phyloP scores from a whole-genome alignment of 2,329 filamentous ascomycete species.

The Sphaerulina musiva region DNA sequence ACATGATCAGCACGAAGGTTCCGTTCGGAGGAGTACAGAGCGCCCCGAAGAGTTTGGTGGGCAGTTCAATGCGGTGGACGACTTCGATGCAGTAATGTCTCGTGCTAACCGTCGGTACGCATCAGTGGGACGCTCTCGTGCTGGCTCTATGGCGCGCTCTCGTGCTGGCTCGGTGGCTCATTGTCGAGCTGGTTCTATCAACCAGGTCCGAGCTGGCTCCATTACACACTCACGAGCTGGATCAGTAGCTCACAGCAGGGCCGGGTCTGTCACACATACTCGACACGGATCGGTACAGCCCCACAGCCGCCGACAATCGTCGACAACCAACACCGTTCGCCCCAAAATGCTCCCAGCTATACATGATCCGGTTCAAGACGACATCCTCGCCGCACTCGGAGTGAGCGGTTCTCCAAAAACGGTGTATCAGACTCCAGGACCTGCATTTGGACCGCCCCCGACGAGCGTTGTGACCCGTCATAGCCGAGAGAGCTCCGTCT shows the following conservation, averaged over 20 bases:
- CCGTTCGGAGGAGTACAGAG: neutral
- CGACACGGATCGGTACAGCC: conserved; percentile 27
- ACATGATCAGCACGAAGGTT: neutral
- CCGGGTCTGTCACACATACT: conserved; percentile 21
- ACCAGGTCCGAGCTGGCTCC: neutral
- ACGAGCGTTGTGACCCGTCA: conserved; percentile 5
- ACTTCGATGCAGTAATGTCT: conserved; percentile 31
- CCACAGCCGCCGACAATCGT: conserved; percentile 15
- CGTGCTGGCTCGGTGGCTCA: conserved; percentile 10
- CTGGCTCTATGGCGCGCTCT: conserved; percentile 8
- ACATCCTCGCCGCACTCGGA: conserved; percentile 33
- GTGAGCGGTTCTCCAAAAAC: conserved; percentile 35
- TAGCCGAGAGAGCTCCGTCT: conserved; percentile 17
- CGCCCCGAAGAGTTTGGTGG: conserved; percentile 6
- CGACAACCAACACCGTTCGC: conserved; percentile 17
- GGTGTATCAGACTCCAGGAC: conserved; percentile 35
- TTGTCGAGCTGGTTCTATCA: conserved; percentile 2
- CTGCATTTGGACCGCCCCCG: conserved; percentile 31
- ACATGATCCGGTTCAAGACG: conserved; percentile 31
- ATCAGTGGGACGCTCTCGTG: neutral
- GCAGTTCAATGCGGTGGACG: conserved; percentile 17
- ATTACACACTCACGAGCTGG: conserved; percentile 12
- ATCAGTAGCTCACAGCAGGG: conserved; percentile 11
- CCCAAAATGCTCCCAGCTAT: conserved; percentile 26
- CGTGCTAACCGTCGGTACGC: conserved; percentile 2